Conservation (phyloP, 73 alveolate genomes). For the Blepharisma japonicum region DNA sequence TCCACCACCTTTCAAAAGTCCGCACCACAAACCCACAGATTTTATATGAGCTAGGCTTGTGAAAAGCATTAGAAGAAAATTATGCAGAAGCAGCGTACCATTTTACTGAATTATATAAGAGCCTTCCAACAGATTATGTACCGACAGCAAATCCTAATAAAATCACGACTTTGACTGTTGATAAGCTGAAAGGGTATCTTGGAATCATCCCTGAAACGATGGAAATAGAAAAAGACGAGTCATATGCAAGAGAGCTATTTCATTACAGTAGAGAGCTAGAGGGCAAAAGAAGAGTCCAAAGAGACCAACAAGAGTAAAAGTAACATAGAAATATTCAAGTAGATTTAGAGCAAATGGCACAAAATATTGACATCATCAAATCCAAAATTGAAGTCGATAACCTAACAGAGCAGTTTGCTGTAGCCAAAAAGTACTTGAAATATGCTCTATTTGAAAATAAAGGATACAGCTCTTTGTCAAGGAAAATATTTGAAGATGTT, state of each 20-base stretch:
- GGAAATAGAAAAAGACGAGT: conserved; percentile 31
- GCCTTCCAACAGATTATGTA: background rate
- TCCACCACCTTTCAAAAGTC: background rate
- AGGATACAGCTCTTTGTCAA: background rate
- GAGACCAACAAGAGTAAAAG: conserved; percentile 24
- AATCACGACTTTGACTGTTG: background rate
- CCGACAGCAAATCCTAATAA: background rate
- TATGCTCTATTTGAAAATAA: background rate
- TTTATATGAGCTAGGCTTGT: conserved; percentile 12
- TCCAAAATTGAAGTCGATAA: background rate
- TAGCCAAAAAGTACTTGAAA: conserved; percentile 12
- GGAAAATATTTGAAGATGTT: conserved; percentile 17
- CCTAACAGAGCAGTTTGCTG: background rate
- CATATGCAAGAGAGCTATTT: conserved; percentile 27
- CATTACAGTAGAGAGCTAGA: conserved; percentile 23
- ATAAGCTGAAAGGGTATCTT: conserved; percentile 19
- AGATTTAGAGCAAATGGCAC: background rate
- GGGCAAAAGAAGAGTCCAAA: conserved; percentile 18
- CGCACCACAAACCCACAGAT: conserved; percentile 17
- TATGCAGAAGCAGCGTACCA: conserved; percentile 25
- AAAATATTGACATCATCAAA: conserved; percentile 15
- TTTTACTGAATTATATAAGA: conserved; percentile 25
- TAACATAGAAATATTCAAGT: background rate
- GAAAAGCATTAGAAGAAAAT: background rate
- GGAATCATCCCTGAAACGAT: conserved; percentile 9